Evolutionary conservation across 495 filamentous ascomycete genomes (phyloP).

Genomic region (Chaetomium cochliodes): DNA sequence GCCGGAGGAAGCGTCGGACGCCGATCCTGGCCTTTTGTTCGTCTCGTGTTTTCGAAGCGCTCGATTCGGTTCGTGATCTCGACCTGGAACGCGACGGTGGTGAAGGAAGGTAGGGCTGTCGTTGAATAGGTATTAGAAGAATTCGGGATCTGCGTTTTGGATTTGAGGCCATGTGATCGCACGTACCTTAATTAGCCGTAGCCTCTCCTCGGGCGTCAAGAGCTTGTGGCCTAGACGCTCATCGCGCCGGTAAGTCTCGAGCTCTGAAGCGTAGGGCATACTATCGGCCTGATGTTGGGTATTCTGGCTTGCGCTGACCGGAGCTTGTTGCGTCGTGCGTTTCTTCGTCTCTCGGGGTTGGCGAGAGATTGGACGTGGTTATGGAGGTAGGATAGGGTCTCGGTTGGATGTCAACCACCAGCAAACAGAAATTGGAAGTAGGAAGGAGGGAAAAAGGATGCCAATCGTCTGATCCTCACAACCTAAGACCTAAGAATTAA

Average conservation of each 20-base stretch:
- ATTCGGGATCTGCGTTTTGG: constrained; percentile 14
- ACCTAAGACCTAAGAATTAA: not conserved
- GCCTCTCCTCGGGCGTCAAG: constrained; percentile 64
- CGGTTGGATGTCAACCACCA: not conserved
- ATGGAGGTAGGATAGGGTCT: too few species aligned
- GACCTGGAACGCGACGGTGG: constrained; percentile 43
- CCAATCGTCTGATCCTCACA: not conserved
- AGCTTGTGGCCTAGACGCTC: constrained; percentile 56
- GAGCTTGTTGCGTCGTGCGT: not conserved
- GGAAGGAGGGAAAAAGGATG: not conserved
- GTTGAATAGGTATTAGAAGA: constrained; percentile 2
- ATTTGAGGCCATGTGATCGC: not conserved
- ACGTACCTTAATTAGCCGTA: constrained; percentile 60
- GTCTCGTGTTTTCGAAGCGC: constrained; percentile 18
- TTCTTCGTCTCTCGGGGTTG: not conserved
- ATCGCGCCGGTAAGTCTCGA: constrained; percentile 62
- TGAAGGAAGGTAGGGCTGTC: constrained; percentile 68
- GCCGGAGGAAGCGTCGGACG: constrained; percentile 65
- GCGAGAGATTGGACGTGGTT: not conserved
- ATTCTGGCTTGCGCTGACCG: not conserved
- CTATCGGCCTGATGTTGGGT: constrained; percentile 19
- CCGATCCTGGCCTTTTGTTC: constrained; percentile 47
- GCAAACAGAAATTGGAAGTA: not conserved
- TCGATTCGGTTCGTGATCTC: constrained; percentile 24
- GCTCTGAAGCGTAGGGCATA: constrained; percentile 58